These are phyloP conservation scores for Pilaira anomala DNA, from an alignment of 192 early-diverging fungal genomes.

Conservation along the genomic window DNA sequence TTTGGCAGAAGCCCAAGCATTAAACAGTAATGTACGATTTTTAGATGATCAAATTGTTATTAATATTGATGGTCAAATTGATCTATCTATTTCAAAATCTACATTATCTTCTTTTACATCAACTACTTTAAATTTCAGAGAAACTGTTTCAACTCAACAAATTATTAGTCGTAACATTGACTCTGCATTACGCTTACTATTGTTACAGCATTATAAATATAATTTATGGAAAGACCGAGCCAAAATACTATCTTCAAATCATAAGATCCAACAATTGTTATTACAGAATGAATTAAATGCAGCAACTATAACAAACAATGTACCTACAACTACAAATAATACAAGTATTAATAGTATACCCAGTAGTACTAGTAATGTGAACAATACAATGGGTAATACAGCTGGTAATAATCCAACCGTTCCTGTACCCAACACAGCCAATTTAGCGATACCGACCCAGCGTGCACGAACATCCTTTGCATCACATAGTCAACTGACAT, in stretches of 20 bases:
- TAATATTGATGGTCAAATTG: constrained; percentile 30
- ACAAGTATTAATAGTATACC: constrained; percentile 1
- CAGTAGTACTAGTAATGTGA: not conserved
- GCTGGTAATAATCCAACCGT: not conserved
- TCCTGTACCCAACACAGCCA: not conserved
- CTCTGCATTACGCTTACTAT: constrained; percentile 26
- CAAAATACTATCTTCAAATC: constrained; percentile 21
- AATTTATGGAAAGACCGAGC: constrained; percentile 29
- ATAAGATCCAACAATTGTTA: constrained; percentile 22
- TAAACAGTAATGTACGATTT: constrained; percentile 23
- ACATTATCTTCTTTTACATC: not conserved
- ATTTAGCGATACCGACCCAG: not conserved
- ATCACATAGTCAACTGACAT: not conserved
- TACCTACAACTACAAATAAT: not conserved
- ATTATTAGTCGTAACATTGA: constrained; percentile 24
- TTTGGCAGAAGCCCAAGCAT: constrained; percentile 28
- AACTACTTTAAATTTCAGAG: not conserved
- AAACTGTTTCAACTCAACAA: constrained; percentile 6
- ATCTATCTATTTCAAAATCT: constrained; percentile 22
- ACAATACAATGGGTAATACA: not conserved
- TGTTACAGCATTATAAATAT: constrained; percentile 29
- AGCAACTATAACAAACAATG: not conserved
- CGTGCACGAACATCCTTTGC: not conserved
- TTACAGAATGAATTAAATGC: not conserved
- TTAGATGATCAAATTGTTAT: constrained; percentile 30